Percentiles rank a stretch among this genome's conserved stretches.
phyloP scores from a whole-genome alignment of 78 protist genomes.

The Dictyostelium citrinum region DNA sequence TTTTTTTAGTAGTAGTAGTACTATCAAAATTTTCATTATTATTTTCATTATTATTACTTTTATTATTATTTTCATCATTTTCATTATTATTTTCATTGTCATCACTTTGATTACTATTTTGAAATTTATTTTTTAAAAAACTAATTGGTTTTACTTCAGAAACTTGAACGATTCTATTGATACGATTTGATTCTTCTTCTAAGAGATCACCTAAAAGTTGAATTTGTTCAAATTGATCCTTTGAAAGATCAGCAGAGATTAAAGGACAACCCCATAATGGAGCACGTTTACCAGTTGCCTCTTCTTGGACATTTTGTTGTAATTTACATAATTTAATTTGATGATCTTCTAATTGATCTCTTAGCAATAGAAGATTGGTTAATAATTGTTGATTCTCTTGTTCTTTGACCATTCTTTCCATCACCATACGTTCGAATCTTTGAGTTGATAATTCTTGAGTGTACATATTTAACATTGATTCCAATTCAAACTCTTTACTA shows the following conservation, averaged over 20 bases:
- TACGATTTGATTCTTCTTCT: slow-evolving; percentile 56
- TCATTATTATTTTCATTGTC: not conserved
- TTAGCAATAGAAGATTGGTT: not conserved
- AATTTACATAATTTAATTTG: slow-evolving; percentile 41
- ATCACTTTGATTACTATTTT: not conserved
- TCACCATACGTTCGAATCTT: slow-evolving; percentile 6
- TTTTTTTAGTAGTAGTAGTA: not conserved
- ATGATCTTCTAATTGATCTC: slow-evolving; percentile 53
- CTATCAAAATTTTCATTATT: not conserved
- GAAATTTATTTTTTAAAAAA: slow-evolving; percentile 14
- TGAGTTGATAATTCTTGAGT: slow-evolving; percentile 5
- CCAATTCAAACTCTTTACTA: slow-evolving; percentile 3
- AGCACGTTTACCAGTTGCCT: slow-evolving; percentile 41
- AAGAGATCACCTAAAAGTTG: slow-evolving; percentile 15
- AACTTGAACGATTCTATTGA: slow-evolving; percentile 28
- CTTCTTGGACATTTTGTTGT: slow-evolving; percentile 51
- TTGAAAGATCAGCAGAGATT: slow-evolving; percentile 2
- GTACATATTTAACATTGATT: slow-evolving; percentile 41
- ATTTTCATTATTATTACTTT: not conserved
- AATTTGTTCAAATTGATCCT: slow-evolving; percentile 24
- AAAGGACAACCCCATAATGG: slow-evolving; percentile 38
- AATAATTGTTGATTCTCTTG: not conserved
- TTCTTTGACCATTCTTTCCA: slow-evolving; percentile 18
- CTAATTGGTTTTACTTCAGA: slow-evolving; percentile 49
- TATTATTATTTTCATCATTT: not conserved